Base-by-base conservation (phyloP, 371 early-diverging fungal species). In the Rhizopus delemar region DNA sequence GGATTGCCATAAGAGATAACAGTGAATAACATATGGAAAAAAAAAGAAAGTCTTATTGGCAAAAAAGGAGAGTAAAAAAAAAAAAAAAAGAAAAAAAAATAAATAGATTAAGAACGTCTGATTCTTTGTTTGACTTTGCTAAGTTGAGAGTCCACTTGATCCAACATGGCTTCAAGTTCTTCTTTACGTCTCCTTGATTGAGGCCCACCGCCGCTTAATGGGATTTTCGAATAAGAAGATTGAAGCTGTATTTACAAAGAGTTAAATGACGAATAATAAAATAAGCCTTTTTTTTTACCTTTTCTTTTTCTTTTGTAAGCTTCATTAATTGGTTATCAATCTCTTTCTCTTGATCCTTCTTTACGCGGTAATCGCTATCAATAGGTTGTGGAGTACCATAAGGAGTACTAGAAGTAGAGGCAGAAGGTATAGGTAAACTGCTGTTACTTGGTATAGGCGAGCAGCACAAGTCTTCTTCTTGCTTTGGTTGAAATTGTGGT, bases 151-250 rank as follows among this genome's bases (percentile, higher is more conserved):
- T 80, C 84, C 1, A 80, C 77, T 45, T 80, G 66, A 56, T 81
- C 82, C 66, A 84, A 62, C 63, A 73, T 72, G 28, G 74, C 74
- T 60, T 84, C 84, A 29, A 84, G 46, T 53, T 79, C 74, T 63
- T 82, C 84, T 32, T 72, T 73, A 61, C 81, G 79, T 51, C 70
- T 57, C 22, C 84, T 71, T 41, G 77, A 68, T 61, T 73, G 71
- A 7, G 75, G 74, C 8, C 81, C 80, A 11, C 80, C 81, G 7
- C 81, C 84, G 2, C 71, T 65, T 28, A 79, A 66, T 7, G 84
- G 84, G 4, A 84, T 77, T 61, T 81, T 80, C 31, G 74, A 71
- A 60, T 82, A 70, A 45, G 68, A 69, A 8, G 81, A 77, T 64
- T 80, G 77, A 31, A 84, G 71, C 81, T 77, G 22, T 22, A 2